Base-by-base conservation (phyloP, 2,329 filamentous ascomycete genomes). In the Ascochyta fabae region DNA sequence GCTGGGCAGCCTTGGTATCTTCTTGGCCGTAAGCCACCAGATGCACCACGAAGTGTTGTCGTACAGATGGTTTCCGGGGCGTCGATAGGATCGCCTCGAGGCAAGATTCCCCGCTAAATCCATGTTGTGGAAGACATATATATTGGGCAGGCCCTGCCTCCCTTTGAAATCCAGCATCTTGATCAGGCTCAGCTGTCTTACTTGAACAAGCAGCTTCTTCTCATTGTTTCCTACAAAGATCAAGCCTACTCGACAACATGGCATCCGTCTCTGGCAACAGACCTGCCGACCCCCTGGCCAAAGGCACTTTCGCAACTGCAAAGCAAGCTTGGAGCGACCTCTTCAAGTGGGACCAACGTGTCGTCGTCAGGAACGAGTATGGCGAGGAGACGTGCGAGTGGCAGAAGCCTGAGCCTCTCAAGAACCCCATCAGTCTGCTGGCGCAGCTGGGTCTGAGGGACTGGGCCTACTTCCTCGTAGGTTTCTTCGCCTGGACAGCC, bases 381-480 rank as follows among this genome's bases (percentile, higher is more conserved):
- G 88, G 88, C 54, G 88, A 91, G 72, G 82, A 84, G 15, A 79
- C 73, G 44, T 84, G 84, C 27, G 88, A 91, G 75, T 92, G 88
- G 88, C 84, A 86, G 59, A 72, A 80, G 19, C 88, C 89, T 0
- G 83, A 86, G 40, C 86, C 83, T 13, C 81, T 92, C 51, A 79
- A 82, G 64, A 91, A 94, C 71, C 91, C 91, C 35, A 78, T 94
- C 75, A 85, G 81, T 34, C 80, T 94, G 27, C 79, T 92, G 58
- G 81, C 80, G 26, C 82, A 87, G 75, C 81, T 95, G 15, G 83
- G 81, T 3, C 78, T 79, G 23, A 84, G 81, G 57, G 86, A 89
- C 70, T 94, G 90, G 90, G 69, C 90, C 15, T 92, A 90, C 78
- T 80, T 94, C 77, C 61, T 89, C 36, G 88, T 92, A 10, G 90